Evolutionary conservation across 148 eudicot genomes (phyloP).

Genomic region (Amaranthus cruentus): DNA sequence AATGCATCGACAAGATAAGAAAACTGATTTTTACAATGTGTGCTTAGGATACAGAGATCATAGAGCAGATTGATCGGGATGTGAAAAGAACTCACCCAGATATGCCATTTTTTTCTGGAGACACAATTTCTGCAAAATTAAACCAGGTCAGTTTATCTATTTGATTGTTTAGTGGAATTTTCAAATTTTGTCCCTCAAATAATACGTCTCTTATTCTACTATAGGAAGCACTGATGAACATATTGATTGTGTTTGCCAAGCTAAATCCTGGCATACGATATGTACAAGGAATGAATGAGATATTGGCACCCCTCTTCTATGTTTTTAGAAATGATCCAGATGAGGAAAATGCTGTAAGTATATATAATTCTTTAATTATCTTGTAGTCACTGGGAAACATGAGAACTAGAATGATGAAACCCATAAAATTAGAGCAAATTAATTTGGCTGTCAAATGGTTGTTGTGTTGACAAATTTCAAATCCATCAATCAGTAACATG

Average conservation of each 20-base stretch:
- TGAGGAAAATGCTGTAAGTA: conserved; percentile 78
- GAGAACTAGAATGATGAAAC: not conserved
- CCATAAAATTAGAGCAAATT: too few species aligned
- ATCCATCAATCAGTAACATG: too few species aligned
- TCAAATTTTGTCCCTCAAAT: conserved; percentile 5
- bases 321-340: conserved; percentile 83
- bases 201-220: conserved; percentile 17
- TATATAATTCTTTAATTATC: not conserved
- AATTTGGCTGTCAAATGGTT: too few species aligned
- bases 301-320: conserved; percentile 87
- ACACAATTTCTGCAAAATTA: conserved; percentile 54
- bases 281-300: conserved; percentile 99
- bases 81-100: conserved; percentile 98
- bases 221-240: conserved; percentile 78
- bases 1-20: conserved; percentile 4
- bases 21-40: not conserved
- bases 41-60: conserved; percentile 81
- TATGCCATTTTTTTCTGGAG: conserved; percentile 84
- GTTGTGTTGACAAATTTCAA: too few species aligned
- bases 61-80: conserved; percentile 96
- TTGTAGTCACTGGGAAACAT: not conserved
- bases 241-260: conserved; percentile 88
- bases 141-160: conserved; percentile 55
- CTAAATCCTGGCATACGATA: conserved; percentile 97
- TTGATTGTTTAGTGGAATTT: not conserved